Conservation (phyloP, 2,329 filamentous ascomycete species). For the Paraconiothyrium sp. region DNA sequence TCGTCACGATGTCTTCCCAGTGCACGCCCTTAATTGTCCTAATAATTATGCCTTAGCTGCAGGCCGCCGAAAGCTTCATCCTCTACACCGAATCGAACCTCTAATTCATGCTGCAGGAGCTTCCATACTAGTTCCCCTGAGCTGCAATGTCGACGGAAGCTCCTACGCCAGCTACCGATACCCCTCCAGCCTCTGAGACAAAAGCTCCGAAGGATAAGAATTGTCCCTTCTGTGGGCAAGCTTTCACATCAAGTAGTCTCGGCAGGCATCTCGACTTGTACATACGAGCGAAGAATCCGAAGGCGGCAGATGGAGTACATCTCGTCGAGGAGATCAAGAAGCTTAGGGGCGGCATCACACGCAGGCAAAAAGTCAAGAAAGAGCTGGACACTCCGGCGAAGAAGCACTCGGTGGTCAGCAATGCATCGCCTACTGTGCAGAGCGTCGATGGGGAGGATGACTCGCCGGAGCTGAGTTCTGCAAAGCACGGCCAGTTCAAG, state of each 20-base stretch:
- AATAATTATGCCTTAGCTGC: slow-evolving; percentile 42
- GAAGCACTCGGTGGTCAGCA: slow-evolving; percentile 35
- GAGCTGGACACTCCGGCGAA: slow-evolving; percentile 29
- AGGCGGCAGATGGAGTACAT: slow-evolving; percentile 85
- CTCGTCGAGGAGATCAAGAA: slow-evolving; percentile 88
- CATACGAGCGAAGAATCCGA: slow-evolving; percentile 92
- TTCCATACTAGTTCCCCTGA: slow-evolving; percentile 9
- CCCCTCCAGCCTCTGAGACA: slow-evolving; percentile 44
- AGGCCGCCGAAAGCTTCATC: slow-evolving; percentile 10
- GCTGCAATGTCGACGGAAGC: slow-evolving; percentile 20
- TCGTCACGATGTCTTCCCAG: slow-evolving; percentile 21
- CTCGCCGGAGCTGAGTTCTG: slow-evolving; percentile 25
- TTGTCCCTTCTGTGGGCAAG: slow-evolving; percentile 87
- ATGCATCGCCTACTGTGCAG: slow-evolving; percentile 39
- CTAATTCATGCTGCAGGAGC: slow-evolving; percentile 9
- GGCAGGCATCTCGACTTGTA: slow-evolving; percentile 94
- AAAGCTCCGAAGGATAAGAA: slow-evolving; percentile 80
- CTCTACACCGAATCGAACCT: slow-evolving; percentile 12
- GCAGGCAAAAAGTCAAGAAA: slow-evolving; percentile 75
- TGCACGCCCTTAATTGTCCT: slow-evolving; percentile 26
- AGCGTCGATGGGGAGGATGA: slow-evolving; percentile 30
- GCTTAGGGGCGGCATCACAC: slow-evolving; percentile 84
- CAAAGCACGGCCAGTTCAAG: slow-evolving; percentile 59
- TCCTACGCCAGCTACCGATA: slow-evolving; percentile 19
- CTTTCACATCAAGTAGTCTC: slow-evolving; percentile 92